Base-by-base conservation (phyloP, 768 basidiomycete genomes). In the Scleroderma bovista region DNA sequence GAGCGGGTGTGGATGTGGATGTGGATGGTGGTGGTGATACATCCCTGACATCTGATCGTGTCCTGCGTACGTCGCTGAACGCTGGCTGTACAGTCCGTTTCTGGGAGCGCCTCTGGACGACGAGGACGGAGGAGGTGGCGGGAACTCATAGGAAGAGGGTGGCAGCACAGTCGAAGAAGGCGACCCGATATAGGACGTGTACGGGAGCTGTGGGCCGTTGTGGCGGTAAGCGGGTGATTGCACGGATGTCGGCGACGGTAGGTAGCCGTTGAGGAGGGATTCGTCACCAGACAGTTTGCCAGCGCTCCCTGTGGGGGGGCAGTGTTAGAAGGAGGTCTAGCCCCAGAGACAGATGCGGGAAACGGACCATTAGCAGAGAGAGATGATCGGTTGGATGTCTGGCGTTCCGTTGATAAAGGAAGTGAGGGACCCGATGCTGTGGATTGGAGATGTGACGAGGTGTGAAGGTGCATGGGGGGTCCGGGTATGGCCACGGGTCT, bases 321-420 rank as follows among this genome's bases (percentile, higher is more conserved):
- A 26, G 22, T 16, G 59, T 63, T 63, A 68, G 50, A 64, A 67
- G 60, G 11, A 59, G 55, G 51, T 60, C 58, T 3, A 15, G 34
- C 34, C 62, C 66, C 62, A 60, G 62, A 61, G 60, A 61, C 44
- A 46, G 29, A 51, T 44, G 43, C 41, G 9, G 9, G n/a, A 45
- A 52, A 43, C 43, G 53, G 60, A 58, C 54, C 48, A 61, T 59
- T 56, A 37, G 55, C 44, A 63, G 62, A 59, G 49, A 63, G 53
- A 1, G 54, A 67, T 61, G 31, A 45, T 40, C 62, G 63, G 46
- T 62, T 59, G 52, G 65, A 60, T 38, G 65, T 58, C 34, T 66
- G 68, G 2, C 66, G 60, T 48, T 67, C 66, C 15, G 62, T 67
- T 51, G 66, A 67, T 36, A 70, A 37, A 15, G 68, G 66, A 50